Evolutionary conservation across 768 basidiomycete species (phyloP).

Genomic region (Mycena rebaudengoi): DNA sequence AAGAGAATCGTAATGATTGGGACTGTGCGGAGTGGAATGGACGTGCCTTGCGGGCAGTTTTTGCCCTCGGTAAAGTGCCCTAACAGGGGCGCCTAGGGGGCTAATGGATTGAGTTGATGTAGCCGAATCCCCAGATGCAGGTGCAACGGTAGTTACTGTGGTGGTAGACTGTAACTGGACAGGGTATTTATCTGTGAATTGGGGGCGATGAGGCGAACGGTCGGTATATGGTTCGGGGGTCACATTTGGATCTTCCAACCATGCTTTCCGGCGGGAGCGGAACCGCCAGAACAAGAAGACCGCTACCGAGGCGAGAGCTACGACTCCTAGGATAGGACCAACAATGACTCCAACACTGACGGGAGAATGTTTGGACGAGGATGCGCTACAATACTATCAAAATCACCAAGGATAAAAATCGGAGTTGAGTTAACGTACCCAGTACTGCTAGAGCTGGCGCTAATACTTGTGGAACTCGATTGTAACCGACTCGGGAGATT

Average conservation of each 20-base stretch:
- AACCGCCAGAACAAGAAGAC: slow-evolving; percentile 2
- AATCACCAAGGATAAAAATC: neutral
- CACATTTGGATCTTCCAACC: no score
- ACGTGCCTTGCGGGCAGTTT: no score
- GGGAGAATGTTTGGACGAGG: slow-evolving; percentile 4
- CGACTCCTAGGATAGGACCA: slow-evolving; percentile 13
- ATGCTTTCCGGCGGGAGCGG: slow-evolving; percentile 9
- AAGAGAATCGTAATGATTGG: no score
- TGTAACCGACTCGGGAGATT: no score
- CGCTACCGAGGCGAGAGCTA: neutral
- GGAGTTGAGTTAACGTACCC: neutral
- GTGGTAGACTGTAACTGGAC: neutral
- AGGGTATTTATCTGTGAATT: neutral
- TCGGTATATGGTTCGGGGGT: no score
- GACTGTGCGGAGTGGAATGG: no score
- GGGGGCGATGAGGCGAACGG: neutral
- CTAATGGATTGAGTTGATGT: no score
- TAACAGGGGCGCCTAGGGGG: no score
- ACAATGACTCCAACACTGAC: slow-evolving; percentile 16
- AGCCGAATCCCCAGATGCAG: no score
- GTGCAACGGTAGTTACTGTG: no score
- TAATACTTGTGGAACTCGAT: no score
- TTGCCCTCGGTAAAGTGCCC: no score
- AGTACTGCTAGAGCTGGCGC: neutral
- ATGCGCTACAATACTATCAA: neutral